Base-by-base conservation (phyloP, 331 rosid genomes). In the Rhamnella rubrinervis region DNA sequence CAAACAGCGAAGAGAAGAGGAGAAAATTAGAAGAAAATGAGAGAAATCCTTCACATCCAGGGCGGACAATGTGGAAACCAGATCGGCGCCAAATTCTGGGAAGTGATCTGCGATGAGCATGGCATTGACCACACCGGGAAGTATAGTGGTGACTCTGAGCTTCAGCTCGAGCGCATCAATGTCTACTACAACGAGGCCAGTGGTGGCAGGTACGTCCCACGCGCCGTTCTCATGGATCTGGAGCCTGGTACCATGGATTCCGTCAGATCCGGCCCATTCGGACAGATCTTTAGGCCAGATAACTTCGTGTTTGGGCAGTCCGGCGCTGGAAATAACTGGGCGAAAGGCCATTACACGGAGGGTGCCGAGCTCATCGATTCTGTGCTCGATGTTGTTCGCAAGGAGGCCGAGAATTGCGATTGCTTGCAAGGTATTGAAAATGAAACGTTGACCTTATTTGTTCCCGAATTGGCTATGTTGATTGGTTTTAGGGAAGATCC, bases 1-100 rank as follows among this genome's bases (percentile, higher is more conserved):
- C 72, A 60, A 66, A 74, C 61, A n/a, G 14, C 23, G 47, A 40
- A 12, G 10, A 40, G 41, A 38, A 38, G 17, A 51, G 31, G 41
- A 5, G 9, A 44, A 7, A 58, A 16, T 3, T 2, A 16, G 3
- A 1, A 38, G 1, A 79, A 53, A 17, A 79, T 89, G 92, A 86
- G 96, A 83, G 96, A 89, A 71, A 89, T 89, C 75, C 85, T 89
- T 21, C 96, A 86, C 87, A 89, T 89, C 75, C 96, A 89, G 65
- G 96, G 92, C 3, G 96, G 96, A 1, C 92, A 89, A 61, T 89
- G 96, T 61, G 96, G 96, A 40, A 89, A 89, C 86, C 96, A 86
- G 67, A 86, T 89, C 71, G 96, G 96, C 1, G 90, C 96, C 49
- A 89, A 89, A 70, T 89, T 84, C 87, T 89, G 96, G 96, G 96